Percentiles rank a stretch among this genome's conserved stretches.
These are phyloP conservation scores for Cytospora schulzeri DNA, from an alignment of 2,329 filamentous ascomycete species.

Conservation along the genomic window DNA sequence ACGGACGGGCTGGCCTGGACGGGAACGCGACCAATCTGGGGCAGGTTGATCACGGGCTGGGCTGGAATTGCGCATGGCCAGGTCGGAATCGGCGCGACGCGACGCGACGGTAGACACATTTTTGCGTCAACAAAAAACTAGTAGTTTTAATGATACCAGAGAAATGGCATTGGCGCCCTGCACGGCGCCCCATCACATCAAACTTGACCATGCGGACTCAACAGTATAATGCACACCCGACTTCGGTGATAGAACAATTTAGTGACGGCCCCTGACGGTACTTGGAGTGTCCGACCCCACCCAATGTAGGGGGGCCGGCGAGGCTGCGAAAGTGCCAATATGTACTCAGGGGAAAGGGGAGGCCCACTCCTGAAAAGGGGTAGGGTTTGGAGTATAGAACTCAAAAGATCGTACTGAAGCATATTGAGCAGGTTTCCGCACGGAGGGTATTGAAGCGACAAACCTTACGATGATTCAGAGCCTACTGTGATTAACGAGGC, in stretches of 20 bases:
- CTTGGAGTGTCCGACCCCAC: background rate
- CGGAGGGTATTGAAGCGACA: background rate
- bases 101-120: constrained; percentile 14
- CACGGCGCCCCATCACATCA: background rate
- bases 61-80: background rate
- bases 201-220: background rate
- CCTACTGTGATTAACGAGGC: background rate
- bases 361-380: background rate
- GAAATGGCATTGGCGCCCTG: constrained; percentile 10
- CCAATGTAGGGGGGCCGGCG: background rate
- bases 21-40: constrained; percentile 13
- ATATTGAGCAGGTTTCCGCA: background rate
- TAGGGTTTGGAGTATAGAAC: background rate
- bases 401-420: background rate
- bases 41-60: constrained; percentile 8
- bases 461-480: background rate
- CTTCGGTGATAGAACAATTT: background rate
- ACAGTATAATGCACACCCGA: background rate
- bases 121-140: constrained; percentile 19
- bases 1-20: constrained; percentile 28
- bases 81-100: constrained; percentile 10
- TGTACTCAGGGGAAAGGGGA: background rate
- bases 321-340: background rate
- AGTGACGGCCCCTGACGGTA: background rate
- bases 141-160: constrained; percentile 28